Conservation (phyloP, 495 filamentous ascomycete species). For the Aspergillus incahuasiensis region DNA sequence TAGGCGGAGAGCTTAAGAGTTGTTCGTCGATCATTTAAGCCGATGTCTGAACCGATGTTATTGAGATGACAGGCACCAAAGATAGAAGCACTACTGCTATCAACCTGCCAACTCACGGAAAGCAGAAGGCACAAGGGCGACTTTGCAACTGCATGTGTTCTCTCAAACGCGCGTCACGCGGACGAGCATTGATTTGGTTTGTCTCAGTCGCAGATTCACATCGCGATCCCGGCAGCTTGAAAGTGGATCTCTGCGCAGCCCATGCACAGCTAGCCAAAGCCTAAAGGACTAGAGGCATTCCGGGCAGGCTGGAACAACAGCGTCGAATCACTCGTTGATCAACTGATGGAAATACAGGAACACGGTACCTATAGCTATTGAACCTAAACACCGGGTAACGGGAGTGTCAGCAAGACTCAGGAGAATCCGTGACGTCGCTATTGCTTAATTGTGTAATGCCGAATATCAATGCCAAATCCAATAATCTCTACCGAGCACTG, state of each 20-base stretch:
- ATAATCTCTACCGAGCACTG: background rate
- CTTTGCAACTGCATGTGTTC: background rate
- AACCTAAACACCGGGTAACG: no score
- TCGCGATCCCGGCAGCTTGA: background rate
- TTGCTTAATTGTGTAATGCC: slow-evolving; percentile 1
- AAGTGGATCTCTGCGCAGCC: slow-evolving; percentile 2
- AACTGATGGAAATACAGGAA: no score
- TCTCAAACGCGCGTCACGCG: background rate
- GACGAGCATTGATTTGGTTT: background rate
- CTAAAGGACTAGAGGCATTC: background rate
- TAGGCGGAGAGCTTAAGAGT: background rate
- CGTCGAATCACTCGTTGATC: slow-evolving; percentile 1
- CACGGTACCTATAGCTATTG: background rate
- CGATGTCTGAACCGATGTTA: background rate
- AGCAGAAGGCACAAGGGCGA: background rate
- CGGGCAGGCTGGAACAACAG: background rate
- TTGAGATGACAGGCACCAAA: background rate
- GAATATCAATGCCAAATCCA: background rate
- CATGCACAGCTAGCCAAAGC: background rate
- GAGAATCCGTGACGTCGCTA: background rate
- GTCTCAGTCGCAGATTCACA: background rate
- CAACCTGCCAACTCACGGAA: background rate
- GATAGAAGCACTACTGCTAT: background rate
- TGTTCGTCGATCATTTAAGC: slow-evolving; percentile 18
- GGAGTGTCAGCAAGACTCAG: background rate